phyloP scores from a whole-genome alignment of 371 early-diverging fungal genomes.

The Fennellomyces sp. region DNA sequence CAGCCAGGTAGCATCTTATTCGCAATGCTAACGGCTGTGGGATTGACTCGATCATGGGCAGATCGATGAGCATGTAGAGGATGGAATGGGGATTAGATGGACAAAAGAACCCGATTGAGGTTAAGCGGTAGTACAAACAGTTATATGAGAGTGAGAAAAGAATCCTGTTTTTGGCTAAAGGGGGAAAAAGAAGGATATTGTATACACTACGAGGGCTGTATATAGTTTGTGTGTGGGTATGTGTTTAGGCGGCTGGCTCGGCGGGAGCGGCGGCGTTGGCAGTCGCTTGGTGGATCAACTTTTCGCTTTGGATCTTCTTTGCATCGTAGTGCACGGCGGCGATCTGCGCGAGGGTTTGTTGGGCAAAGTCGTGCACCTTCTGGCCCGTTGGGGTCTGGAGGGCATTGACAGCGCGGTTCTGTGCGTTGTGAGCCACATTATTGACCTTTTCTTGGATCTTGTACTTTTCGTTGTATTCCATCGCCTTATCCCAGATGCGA shows the following conservation, averaged over 20 bases:
- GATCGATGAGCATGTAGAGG: no score
- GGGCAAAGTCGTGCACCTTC: conserved; percentile 53
- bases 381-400: conserved; percentile 66
- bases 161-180: no score
- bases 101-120: no score
- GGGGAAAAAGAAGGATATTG: no score
- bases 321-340: conserved; percentile 67
- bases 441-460: conserved; percentile 62
- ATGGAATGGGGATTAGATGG: no score
- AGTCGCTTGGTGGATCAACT: neutral
- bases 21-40: no score
- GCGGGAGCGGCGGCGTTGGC: neutral
- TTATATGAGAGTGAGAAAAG: no score
- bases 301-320: conserved; percentile 41
- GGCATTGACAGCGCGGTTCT: conserved; percentile 47
- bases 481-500: conserved; percentile 59
- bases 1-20: no score
- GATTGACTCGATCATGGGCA: no score
- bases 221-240: neutral
- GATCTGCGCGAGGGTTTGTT: conserved; percentile 55
- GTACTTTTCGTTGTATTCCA: conserved; percentile 57
- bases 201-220: no score
- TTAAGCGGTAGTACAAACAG: no score
- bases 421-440: conserved; percentile 49
- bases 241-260: neutral